These are phyloP conservation scores for Podospora conica DNA, from an alignment of 495 filamentous ascomycete genomes.

Conservation along the genomic window DNA sequence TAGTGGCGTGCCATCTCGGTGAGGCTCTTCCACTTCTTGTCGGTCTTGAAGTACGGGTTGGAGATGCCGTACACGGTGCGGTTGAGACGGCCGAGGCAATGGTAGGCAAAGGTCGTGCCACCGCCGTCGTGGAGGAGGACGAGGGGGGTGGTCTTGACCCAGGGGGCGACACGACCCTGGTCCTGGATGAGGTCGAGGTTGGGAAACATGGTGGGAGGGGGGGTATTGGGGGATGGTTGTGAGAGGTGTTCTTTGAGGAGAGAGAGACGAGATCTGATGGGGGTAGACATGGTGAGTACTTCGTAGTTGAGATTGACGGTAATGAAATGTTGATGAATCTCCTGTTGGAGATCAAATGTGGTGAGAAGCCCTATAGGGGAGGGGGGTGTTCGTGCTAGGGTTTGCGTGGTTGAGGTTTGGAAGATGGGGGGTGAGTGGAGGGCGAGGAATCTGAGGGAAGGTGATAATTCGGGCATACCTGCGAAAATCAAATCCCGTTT, in stretches of 20 bases:
- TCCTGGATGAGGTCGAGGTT: slow-evolving; percentile 28
- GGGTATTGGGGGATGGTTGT: not conserved
- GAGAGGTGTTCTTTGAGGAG: not conserved
- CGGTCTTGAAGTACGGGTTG: slow-evolving; percentile 32
- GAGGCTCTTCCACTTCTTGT: slow-evolving; percentile 25
- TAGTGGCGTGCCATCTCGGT: slow-evolving; percentile 33
- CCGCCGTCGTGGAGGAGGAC: slow-evolving; percentile 42
- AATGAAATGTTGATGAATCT: not conserved
- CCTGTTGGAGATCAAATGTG: not conserved
- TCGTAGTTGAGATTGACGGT: not conserved
- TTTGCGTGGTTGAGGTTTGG: not conserved
- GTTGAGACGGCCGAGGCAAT: slow-evolving; percentile 28
- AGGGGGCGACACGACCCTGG: not conserved
- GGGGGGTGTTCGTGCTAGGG: not conserved
- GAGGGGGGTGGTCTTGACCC: slow-evolving; percentile 21
- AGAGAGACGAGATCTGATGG: not conserved
- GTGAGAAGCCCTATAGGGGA: not conserved
- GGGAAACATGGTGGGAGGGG: slow-evolving; percentile 18
- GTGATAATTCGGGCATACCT: not conserved
- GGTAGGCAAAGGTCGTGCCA: slow-evolving; percentile 37
- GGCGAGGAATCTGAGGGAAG: not conserved
- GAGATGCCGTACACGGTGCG: slow-evolving; percentile 33
- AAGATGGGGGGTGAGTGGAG: not conserved
- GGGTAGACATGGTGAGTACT: not conserved
- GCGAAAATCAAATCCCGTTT: not conserved